Base-by-base conservation (phyloP, 257 asterid genomes). In the Forsythia suspensa region DNA sequence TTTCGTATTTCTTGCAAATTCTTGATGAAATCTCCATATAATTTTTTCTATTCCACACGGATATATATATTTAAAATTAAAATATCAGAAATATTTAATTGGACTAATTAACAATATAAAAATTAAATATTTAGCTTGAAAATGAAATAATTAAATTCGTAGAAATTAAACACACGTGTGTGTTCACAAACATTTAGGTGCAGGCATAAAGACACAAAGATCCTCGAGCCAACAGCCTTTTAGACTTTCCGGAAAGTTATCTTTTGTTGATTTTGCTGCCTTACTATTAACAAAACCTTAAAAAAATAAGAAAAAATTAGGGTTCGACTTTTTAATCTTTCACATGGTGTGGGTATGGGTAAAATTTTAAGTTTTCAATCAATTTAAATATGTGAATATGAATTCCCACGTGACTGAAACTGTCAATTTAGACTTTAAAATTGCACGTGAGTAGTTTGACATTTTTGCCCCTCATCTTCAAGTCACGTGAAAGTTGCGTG, bases 201-300 rank as follows among this genome's bases (percentile, higher is more conserved):
- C 34, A 29, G 2, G 34, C 34, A 6, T 59, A 21, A 7, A 8
- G 69, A 68, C 44, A 8, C 24, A 24, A 63, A 29, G 65, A 70
- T 29, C 76, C 67, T 72, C 24, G 78, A 72, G 74, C 74, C 74
- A 73, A 65, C 74, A 65, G 65, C 52, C 43, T 73, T 10, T 2
- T 13, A 37, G 79, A 66, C 74, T 73, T 65, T 66, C 44, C 3
- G 57, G 74, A 55, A 79, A 38, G 70, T 73, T 66, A 4, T 69
- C 12, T 73, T 79, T 78, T 71, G 63, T 66, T 43, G 79, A 42
- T 69, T 71, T 71, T 41, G 61, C 46, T 40, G 61, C 40, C 82
- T 63, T 24, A 20, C 29, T 46, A 36, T 59, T 7, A 57, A 57
- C 6, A 29, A 8, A 63, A 63, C 13, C 5, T 9, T 29, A 24